Evolutionary conservation across 148 eudicot genomes (phyloP).

Genomic region (Chenopodium formosanum): DNA sequence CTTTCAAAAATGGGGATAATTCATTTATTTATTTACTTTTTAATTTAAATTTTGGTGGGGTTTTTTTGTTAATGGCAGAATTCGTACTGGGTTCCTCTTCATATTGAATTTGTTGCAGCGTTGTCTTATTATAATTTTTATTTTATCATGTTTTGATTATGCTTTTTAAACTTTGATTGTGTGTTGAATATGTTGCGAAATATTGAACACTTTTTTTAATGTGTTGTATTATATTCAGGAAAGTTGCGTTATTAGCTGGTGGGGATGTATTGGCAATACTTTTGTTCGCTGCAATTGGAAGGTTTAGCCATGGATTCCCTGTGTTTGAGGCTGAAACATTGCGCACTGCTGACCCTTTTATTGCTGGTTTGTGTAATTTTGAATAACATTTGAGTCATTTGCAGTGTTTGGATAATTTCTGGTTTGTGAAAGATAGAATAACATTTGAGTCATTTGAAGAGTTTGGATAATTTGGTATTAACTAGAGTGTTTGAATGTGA

Average conservation of each 20-base stretch:
- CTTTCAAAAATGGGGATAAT: conserved; percentile 79
- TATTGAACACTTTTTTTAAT: neutral
- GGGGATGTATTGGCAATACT: conserved; percentile 89
- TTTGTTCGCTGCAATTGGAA: conserved; percentile 80
- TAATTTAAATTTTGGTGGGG: neutral
- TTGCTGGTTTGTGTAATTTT: conserved; percentile 60
- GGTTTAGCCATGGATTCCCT: conserved; percentile 88
- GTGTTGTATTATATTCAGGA: conserved; percentile 38
- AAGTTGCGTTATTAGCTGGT: conserved; percentile 75
- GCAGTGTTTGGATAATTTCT: conserved; percentile 34
- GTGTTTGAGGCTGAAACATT: conserved; percentile 78
- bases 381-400: neutral
- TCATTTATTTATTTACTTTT: neutral
- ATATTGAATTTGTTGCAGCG: neutral
- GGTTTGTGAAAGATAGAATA: conserved; percentile 38
- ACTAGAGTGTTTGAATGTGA: conserved; percentile 9
- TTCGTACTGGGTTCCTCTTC: neutral
- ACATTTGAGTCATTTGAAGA: neutral
- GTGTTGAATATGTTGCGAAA: neutral
- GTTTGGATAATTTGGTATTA: neutral
- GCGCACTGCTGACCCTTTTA: conserved; percentile 87
- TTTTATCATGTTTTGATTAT: too few species aligned
- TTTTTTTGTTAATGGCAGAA: neutral
- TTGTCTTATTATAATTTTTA: neutral
- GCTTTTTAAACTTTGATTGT: too few species aligned